These are phyloP conservation scores for Syzygium grande DNA, from an alignment of 345 rosid genomes.

Conservation along the genomic window DNA sequence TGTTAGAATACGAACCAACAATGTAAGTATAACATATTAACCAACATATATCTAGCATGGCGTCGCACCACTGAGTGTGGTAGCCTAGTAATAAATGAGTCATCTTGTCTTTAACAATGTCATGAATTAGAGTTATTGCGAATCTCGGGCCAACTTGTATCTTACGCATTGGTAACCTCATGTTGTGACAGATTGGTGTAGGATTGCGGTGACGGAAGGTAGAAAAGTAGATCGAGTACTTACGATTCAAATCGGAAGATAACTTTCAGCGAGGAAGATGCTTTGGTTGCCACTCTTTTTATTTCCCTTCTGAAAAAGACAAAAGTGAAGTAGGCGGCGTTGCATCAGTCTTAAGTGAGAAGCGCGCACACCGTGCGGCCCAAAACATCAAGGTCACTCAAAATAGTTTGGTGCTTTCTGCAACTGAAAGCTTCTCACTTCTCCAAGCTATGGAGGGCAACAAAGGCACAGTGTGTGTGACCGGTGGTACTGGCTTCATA, in stretches of 20 bases:
- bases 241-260: neutral
- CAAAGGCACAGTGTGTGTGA: slow-evolving; percentile 37
- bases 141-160: neutral
- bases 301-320: neutral
- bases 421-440: neutral
- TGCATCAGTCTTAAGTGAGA: neutral
- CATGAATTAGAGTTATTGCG: neutral
- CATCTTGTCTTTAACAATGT: too few species aligned
- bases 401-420: neutral
- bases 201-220: neutral
- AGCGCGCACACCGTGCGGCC: neutral
- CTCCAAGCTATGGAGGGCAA: slow-evolving; percentile 4
- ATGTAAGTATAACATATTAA: too few species aligned
- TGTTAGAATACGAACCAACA: neutral
- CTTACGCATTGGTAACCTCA: neutral
- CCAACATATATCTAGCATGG: too few species aligned
- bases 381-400: neutral
- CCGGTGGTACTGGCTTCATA: slow-evolving; percentile 48
- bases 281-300: neutral
- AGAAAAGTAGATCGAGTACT: neutral
- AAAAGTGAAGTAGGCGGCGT: neutral
- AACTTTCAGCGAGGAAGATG: neutral
- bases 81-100: too few species aligned
- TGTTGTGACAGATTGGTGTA: too few species aligned
- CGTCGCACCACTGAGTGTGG: too few species aligned